phyloP scores from a whole-genome alignment of 1,284 basidiomycete genomes.

The Peniophora sp. region DNA sequence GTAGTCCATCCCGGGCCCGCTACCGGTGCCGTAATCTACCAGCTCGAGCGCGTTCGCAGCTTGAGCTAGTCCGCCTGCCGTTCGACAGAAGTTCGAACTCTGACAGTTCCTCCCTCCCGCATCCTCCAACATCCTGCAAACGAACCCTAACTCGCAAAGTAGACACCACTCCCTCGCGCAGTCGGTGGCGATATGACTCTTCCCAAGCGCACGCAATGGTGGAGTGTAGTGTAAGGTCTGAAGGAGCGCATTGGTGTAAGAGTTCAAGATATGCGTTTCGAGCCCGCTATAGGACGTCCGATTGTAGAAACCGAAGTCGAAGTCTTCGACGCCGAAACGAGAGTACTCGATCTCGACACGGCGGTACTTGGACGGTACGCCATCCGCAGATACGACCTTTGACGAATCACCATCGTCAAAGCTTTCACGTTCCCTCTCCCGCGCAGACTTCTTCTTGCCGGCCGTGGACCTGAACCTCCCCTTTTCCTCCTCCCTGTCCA shows the following conservation, averaged over 20 bases:
- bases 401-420: slow-evolving; percentile 35
- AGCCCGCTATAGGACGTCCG: slow-evolving; percentile 86
- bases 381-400: slow-evolving; percentile 66
- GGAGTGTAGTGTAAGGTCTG: slow-evolving; percentile 84
- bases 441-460: slow-evolving; percentile 25
- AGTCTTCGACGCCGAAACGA: slow-evolving; percentile 98
- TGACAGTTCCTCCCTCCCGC: slow-evolving; percentile 94
- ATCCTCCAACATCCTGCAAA: slow-evolving; percentile 93
- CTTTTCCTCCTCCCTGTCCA: slow-evolving; percentile 38
- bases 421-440: slow-evolving; percentile 18
- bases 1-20: slow-evolving; percentile 59
- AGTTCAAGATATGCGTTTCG: slow-evolving; percentile 96
- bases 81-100: slow-evolving; percentile 93
- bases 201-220: slow-evolving; percentile 78
- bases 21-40: slow-evolving; percentile 81
- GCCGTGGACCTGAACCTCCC: slow-evolving; percentile 75
- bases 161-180: slow-evolving; percentile 89
- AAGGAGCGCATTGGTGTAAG: slow-evolving; percentile 91
- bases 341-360: slow-evolving; percentile 98
- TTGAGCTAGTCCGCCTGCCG: slow-evolving; percentile 77
- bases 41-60: slow-evolving; percentile 79
- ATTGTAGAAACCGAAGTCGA: slow-evolving; percentile 98
- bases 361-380: slow-evolving; percentile 80
- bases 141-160: slow-evolving; percentile 93
- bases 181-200: slow-evolving; percentile 84